A percentile compares a stretch with the other conserved stretches of the same genome.
Evolutionary conservation across 108 stramenopile genomes (phyloP).

Genomic region (Skeletonema tropicum): DNA sequence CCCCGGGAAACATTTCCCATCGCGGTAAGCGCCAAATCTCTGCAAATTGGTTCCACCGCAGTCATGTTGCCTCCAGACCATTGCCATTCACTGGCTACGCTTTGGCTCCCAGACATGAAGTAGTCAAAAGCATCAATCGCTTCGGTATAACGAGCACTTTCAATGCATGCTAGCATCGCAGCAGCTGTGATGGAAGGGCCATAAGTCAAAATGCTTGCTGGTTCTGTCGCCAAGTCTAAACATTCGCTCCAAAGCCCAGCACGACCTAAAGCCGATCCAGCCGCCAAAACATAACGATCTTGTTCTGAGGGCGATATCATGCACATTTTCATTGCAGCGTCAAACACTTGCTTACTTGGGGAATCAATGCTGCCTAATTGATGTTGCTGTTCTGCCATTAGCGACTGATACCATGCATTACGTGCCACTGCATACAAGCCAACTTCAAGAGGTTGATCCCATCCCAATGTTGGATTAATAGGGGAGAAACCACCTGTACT

Average conservation of each 20-base stretch:
- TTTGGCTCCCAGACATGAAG: slow-evolving; percentile 35
- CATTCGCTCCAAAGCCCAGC: slow-evolving; percentile 70
- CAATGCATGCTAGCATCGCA: slow-evolving; percentile 69
- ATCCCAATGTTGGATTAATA: slow-evolving; percentile 46
- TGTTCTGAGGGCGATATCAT: slow-evolving; percentile 81
- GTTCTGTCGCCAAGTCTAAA: slow-evolving; percentile 56
- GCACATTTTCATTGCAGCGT: slow-evolving; percentile 68
- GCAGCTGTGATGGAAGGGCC: slow-evolving; percentile 60
- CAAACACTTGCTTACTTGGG: slow-evolving; percentile 52
- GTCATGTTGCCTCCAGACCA: slow-evolving; percentile 74
- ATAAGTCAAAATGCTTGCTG: slow-evolving; percentile 30
- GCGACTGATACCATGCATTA: slow-evolving; percentile 15
- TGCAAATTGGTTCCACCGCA: slow-evolving; percentile 57
- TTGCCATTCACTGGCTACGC: slow-evolving; percentile 58
- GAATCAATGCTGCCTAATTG: not conserved
- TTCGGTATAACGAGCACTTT: slow-evolving; percentile 46
- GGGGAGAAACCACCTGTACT: slow-evolving; percentile 48
- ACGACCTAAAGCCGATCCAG: slow-evolving; percentile 82
- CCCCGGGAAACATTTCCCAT: slow-evolving; percentile 36
- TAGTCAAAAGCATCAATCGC: slow-evolving; percentile 56
- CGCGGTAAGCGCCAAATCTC: slow-evolving; percentile 72
- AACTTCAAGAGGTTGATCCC: slow-evolving; percentile 42
- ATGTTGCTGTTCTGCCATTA: not conserved
- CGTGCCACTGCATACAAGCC: slow-evolving; percentile 72
- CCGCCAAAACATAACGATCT: slow-evolving; percentile 73